Percentiles rank a stretch among this genome's conserved stretches.
Conservation (phyloP, 73 alveolate genomes). For the Paramecium biaurelia region DNA sequence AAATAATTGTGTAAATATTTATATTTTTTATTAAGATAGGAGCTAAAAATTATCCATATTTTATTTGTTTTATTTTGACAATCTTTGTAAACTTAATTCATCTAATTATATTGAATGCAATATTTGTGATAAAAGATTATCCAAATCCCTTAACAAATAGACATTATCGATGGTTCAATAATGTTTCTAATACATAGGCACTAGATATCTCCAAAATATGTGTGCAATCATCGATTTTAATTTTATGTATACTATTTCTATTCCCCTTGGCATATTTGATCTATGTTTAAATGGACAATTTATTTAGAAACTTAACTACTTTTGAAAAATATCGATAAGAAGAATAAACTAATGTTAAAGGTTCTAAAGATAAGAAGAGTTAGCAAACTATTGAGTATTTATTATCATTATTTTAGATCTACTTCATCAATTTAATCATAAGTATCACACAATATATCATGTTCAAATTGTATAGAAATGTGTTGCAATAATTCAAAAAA, state of each 20-base stretch:
- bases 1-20: constrained; percentile 70
- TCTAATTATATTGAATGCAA: neutral
- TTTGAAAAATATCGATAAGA: constrained; percentile 34
- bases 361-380: neutral
- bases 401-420: neutral
- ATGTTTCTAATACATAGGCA: neutral
- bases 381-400: neutral
- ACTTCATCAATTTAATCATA: neutral
- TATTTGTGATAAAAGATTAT: neutral
- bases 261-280: neutral
- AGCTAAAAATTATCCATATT: constrained; percentile 54
- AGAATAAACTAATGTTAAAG: neutral
- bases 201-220: neutral
- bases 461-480: constrained; percentile 14
- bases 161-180: neutral
- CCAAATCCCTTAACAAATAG: neutral
- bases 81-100: neutral
- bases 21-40: constrained; percentile 65
- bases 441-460: neutral
- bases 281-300: constrained; percentile 2
- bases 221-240: neutral
- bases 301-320: neutral
- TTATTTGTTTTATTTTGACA: constrained; percentile 15
- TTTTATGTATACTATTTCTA: neutral
- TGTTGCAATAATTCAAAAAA: constrained; percentile 1